Conservation (phyloP, 441 rosid species). For the Corymbia citriodora region DNA sequence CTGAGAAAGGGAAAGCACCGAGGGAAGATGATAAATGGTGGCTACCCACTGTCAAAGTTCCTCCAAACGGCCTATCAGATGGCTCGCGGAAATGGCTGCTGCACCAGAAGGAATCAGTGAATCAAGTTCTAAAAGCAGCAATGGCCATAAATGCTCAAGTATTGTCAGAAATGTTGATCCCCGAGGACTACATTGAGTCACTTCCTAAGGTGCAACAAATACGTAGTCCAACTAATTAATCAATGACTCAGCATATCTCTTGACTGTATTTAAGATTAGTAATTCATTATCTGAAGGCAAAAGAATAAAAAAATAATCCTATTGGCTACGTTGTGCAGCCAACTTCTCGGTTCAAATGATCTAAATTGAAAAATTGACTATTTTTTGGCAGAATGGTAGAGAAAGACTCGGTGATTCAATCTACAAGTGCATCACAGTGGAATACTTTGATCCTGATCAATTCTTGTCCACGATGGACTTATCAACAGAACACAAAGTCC, state of each 20-base stretch:
- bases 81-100: slow-evolving; percentile 57
- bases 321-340: background rate
- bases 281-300: background rate
- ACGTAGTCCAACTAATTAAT: background rate
- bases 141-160: slow-evolving; percentile 98
- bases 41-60: slow-evolving; percentile 87
- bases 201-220: slow-evolving; percentile 69
- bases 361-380: background rate
- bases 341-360: background rate
- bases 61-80: slow-evolving; percentile 73
- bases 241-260: background rate
- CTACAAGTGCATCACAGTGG: slow-evolving; percentile 69
- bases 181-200: slow-evolving; percentile 88
- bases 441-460: slow-evolving; percentile 71
- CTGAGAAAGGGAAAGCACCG: slow-evolving; percentile 55
- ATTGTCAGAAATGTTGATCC: slow-evolving; percentile 83
- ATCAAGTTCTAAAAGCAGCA: slow-evolving; percentile 95
- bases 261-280: background rate
- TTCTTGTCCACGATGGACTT: slow-evolving; percentile 70
- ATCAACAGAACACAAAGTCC: slow-evolving; percentile 79
- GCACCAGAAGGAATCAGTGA: slow-evolving; percentile 78
- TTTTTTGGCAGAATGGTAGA: slow-evolving; percentile 61
- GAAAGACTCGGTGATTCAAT: slow-evolving; percentile 82
- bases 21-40: slow-evolving; percentile 94
- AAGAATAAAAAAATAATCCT: background rate